A percentile compares a stretch with the other conserved stretches of the same genome.
phyloP scores from a whole-genome alignment of 2,329 filamentous ascomycete species.

The Xylariaceae sp. region DNA sequence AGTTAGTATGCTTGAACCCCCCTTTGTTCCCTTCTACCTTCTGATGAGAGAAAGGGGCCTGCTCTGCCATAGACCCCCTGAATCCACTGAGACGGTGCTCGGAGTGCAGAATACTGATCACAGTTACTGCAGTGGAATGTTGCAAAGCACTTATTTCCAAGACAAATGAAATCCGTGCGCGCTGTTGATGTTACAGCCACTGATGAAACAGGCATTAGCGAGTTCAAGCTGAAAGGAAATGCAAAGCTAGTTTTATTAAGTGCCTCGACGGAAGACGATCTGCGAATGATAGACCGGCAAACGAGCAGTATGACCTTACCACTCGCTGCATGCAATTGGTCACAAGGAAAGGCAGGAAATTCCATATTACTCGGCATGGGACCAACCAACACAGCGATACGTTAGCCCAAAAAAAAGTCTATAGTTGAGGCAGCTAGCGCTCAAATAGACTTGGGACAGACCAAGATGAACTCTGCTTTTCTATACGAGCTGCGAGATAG shows the following conservation, averaged over 20 bases:
- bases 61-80: too few relatives aligned
- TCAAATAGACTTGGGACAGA: neutral
- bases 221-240: neutral
- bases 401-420: neutral
- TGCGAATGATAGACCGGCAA: constrained; percentile 6
- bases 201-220: neutral
- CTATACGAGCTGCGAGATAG: neutral
- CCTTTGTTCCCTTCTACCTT: too few relatives aligned
- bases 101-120: neutral
- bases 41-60: too few relatives aligned
- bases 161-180: neutral
- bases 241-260: neutral
- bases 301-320: constrained; percentile 13
- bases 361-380: neutral
- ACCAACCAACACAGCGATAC: neutral
- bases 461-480: neutral
- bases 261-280: constrained; percentile 5
- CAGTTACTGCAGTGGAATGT: neutral
- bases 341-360: too few relatives aligned
- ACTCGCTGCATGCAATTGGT: constrained; percentile 9
- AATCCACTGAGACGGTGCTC: too few relatives aligned
- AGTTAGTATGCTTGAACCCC: too few relatives aligned
- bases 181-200: neutral
- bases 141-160: neutral
- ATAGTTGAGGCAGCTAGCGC: neutral